Conservation (phyloP, 2,329 filamentous ascomycete genomes). For the Aspergillus hiratsukae region DNA sequence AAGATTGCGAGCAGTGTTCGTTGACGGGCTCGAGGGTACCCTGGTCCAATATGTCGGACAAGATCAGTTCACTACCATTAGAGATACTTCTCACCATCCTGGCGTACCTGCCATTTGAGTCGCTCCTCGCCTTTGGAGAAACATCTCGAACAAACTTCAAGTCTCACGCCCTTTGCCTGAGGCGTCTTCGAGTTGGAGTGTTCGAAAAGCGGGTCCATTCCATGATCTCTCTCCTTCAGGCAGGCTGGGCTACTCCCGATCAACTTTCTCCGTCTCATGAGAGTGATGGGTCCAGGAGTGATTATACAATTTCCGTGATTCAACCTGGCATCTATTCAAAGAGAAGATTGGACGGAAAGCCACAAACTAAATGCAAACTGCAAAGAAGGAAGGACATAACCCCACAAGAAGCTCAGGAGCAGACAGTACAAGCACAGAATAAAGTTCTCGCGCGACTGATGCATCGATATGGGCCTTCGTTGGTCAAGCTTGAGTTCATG, state of each 20-base stretch:
- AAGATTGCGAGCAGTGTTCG: not conserved
- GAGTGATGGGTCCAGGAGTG: conserved; percentile 2
- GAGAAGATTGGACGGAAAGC: not conserved
- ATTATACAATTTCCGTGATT: conserved; percentile 15
- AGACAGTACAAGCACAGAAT: conserved; percentile 24
- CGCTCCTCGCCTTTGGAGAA: conserved; percentile 27
- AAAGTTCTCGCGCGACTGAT: conserved; percentile 20
- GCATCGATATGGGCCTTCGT: conserved; percentile 22
- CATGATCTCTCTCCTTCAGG: conserved; percentile 27
- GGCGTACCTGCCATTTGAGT: conserved; percentile 24
- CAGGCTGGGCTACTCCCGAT: conserved; percentile 20
- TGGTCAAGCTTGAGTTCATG: conserved; percentile 28
- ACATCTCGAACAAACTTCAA: conserved; percentile 25
- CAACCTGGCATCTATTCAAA: conserved; percentile 4
- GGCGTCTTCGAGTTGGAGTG: conserved; percentile 27
- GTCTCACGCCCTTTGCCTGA: conserved; percentile 26
- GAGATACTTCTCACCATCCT: conserved; percentile 31
- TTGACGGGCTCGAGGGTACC: not conserved
- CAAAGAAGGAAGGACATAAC: not conserved
- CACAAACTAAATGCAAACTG: not conserved
- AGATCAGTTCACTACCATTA: conserved; percentile 23
- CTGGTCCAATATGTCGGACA: conserved; percentile 11
- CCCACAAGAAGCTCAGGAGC: conserved; percentile 9
- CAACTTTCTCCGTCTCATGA: conserved; percentile 6
- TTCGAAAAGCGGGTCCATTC: conserved; percentile 31